Percentiles rank a stretch among this genome's conserved stretches.
These are phyloP conservation scores for Mycena leptocephala DNA, from an alignment of 768 basidiomycete genomes.

Conservation along the genomic window DNA sequence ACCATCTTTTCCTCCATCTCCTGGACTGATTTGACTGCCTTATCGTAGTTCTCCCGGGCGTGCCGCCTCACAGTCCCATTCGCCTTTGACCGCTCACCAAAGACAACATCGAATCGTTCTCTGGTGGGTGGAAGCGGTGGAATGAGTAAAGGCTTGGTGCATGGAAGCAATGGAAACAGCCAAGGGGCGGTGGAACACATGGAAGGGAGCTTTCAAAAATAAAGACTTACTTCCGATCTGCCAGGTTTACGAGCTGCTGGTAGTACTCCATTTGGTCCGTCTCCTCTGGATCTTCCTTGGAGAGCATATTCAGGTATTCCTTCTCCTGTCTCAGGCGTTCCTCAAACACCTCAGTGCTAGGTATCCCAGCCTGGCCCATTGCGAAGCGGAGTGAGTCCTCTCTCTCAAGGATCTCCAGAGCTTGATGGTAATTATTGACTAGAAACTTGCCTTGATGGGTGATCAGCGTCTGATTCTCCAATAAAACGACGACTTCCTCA, in stretches of 20 bases:
- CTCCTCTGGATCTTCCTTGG: neutral
- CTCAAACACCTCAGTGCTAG: neutral
- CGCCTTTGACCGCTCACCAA: neutral
- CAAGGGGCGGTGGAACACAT: neutral
- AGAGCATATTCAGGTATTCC: neutral
- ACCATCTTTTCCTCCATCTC: neutral
- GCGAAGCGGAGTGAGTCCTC: neutral
- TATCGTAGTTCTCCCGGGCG: slow-evolving; percentile 29
- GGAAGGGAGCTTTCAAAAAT: slow-evolving; percentile 8
- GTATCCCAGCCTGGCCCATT: neutral
- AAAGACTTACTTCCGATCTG: slow-evolving; percentile 6
- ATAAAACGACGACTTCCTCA: neutral
- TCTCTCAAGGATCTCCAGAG: neutral
- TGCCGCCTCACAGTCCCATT: neutral
- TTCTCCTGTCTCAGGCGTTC: neutral
- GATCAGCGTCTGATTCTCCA: neutral
- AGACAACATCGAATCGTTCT: neutral
- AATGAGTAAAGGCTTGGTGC: neutral
- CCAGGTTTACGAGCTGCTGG: slow-evolving; percentile 11
- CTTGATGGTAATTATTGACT: neutral
- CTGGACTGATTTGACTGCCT: neutral
- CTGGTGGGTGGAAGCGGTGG: neutral
- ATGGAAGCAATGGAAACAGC: neutral
- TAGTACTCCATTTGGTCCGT: neutral
- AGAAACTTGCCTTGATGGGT: neutral